These are phyloP conservation scores for Hypoxylon intermedium DNA, from an alignment of 495 filamentous ascomycete genomes.

Conservation along the genomic window DNA sequence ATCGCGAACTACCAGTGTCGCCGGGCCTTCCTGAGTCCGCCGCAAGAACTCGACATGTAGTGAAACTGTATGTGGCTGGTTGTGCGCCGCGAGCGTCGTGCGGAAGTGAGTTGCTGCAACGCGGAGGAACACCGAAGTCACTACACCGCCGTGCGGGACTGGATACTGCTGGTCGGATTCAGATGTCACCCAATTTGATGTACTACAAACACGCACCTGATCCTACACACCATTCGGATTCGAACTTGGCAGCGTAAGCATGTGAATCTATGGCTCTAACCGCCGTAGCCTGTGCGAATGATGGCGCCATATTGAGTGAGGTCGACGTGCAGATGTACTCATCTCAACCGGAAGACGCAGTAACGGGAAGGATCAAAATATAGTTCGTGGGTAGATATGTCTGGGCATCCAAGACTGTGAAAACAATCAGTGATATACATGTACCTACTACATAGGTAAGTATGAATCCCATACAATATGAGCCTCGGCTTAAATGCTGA, in stretches of 20 bases:
- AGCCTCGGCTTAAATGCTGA: too few species aligned
- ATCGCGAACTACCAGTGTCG: constrained; percentile 66
- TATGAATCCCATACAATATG: too few species aligned
- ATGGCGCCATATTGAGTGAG: constrained; percentile 31
- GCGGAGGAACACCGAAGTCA: constrained; percentile 67
- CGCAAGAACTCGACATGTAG: constrained; percentile 76
- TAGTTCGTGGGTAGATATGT: too few species aligned
- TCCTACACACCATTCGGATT: constrained; percentile 76
- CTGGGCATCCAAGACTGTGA: too few species aligned
- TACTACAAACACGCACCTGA: constrained; percentile 53
- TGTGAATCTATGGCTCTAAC: constrained; percentile 62
- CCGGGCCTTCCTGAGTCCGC: constrained; percentile 67
- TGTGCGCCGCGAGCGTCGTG: constrained; percentile 65
- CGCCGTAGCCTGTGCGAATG: constrained; percentile 66
- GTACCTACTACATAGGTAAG: too few species aligned
- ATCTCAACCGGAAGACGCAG: neutral
- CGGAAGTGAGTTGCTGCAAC: constrained; percentile 68
- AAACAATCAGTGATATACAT: too few species aligned
- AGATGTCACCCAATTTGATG: neutral
- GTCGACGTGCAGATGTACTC: neutral
- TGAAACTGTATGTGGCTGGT: constrained; percentile 68
- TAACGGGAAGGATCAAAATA: neutral
- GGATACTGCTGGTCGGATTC: constrained; percentile 9
- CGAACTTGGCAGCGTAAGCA: constrained; percentile 66
- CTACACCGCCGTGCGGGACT: constrained; percentile 84